These are phyloP conservation scores for Penicillium sp. DNA, from an alignment of 2,329 filamentous ascomycete species.

Conservation along the genomic window DNA sequence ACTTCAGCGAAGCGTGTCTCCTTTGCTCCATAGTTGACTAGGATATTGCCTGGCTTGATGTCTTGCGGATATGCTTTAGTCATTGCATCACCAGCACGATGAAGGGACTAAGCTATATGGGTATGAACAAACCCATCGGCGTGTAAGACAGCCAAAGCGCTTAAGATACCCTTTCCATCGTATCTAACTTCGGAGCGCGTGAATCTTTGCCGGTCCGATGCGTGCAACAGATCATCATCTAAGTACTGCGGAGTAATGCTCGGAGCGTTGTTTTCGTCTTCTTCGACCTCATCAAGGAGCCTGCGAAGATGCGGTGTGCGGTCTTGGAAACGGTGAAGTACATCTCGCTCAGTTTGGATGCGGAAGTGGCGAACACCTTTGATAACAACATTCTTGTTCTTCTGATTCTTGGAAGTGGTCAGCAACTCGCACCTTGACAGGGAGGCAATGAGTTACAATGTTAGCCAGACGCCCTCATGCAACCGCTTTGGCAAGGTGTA, in stretches of 20 bases:
- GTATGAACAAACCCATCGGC: slow-evolving; percentile 1
- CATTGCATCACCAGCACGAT: slow-evolving; percentile 17
- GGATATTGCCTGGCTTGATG: slow-evolving; percentile 30
- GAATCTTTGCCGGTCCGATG: neutral
- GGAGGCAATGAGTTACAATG: too few species aligned
- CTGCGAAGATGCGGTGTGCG: slow-evolving; percentile 17
- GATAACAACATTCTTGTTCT: neutral
- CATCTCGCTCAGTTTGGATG: slow-evolving; percentile 23
- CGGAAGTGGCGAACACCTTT: slow-evolving; percentile 16
- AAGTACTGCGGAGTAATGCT: slow-evolving; percentile 4
- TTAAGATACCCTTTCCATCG: slow-evolving; percentile 21
- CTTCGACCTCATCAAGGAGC: slow-evolving; percentile 25
- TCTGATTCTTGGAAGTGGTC: neutral
- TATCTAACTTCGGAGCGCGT: slow-evolving; percentile 16
- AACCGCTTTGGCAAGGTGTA: slow-evolving; percentile 14
- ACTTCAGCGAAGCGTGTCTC: slow-evolving; percentile 27
- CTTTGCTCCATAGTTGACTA: slow-evolving; percentile 26
- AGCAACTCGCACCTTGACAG: neutral
- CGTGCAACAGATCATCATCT: slow-evolving; percentile 1
- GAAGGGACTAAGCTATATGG: neutral
- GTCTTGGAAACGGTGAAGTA: slow-evolving; percentile 20
- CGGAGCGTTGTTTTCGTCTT: slow-evolving; percentile 8
- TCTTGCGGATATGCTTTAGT: slow-evolving; percentile 21
- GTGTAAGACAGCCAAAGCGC: neutral
- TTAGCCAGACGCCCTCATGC: slow-evolving; percentile 17